These are phyloP conservation scores for Anthracocystis walkeri DNA, from an alignment of 1,284 basidiomycete species.

Conservation along the genomic window DNA sequence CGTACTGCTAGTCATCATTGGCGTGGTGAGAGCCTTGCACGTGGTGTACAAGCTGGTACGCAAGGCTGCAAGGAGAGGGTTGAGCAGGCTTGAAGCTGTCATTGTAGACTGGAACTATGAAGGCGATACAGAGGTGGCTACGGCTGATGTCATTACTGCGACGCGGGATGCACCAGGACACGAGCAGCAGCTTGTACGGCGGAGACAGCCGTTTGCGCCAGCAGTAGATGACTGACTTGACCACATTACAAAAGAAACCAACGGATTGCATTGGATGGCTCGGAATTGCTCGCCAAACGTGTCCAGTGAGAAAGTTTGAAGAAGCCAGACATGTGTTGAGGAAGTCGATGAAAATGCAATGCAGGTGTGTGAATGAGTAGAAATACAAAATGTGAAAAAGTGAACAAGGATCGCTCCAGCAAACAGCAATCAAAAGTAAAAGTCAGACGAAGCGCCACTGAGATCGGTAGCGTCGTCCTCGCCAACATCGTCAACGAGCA, in stretches of 20 bases:
- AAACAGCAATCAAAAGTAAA: constrained; percentile 29
- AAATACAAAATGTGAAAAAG: constrained; percentile 29
- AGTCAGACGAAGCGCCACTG: constrained; percentile 7
- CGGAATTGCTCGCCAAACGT: not conserved
- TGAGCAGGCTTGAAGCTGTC: constrained; percentile 47
- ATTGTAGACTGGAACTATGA: constrained; percentile 56
- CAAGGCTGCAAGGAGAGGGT: constrained; percentile 22
- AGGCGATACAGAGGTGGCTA: constrained; percentile 31
- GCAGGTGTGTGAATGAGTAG: constrained; percentile 9
- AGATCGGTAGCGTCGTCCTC: constrained; percentile 20
- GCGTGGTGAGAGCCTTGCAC: constrained; percentile 45
- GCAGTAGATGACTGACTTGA: constrained; percentile 10
- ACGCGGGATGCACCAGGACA: constrained; percentile 2
- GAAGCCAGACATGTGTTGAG: not conserved
- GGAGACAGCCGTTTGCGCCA: constrained; percentile 15
- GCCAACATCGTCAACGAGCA: constrained; percentile 46
- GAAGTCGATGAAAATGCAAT: constrained; percentile 20
- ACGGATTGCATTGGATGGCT: no score
- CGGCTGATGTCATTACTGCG: constrained; percentile 1
- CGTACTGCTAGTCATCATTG: constrained; percentile 52
- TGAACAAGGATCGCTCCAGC: not conserved
- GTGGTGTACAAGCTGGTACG: constrained; percentile 46
- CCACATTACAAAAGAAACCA: not conserved
- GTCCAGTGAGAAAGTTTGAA: not conserved
- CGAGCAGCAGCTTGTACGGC: not conserved